phyloP scores from a whole-genome alignment of 306 rosid species.

The Quercus engelmannii region DNA sequence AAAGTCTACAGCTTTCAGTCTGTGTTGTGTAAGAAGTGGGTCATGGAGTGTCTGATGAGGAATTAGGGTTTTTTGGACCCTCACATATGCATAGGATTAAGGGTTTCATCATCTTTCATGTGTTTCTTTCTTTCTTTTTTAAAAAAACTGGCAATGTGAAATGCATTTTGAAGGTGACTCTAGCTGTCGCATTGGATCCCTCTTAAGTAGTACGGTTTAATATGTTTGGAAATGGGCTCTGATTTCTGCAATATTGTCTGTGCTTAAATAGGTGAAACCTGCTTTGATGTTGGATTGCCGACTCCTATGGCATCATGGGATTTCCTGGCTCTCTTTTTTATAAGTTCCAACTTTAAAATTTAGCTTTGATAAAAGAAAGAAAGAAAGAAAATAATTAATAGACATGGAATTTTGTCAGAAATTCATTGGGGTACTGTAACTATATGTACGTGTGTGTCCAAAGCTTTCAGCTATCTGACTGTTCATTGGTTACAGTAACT shows the following conservation, averaged over 20 bases:
- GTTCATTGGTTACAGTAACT: no score
- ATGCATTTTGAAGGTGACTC: background rate
- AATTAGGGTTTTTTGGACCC: conserved; percentile 36
- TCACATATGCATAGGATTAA: conserved; percentile 16
- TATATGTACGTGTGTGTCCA: no score
- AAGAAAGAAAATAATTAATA: no score
- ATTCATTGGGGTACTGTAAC: no score
- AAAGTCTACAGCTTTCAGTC: conserved; percentile 33
- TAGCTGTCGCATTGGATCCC: conserved; percentile 38
- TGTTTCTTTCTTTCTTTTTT: background rate
- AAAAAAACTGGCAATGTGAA: background rate
- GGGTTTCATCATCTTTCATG: background rate
- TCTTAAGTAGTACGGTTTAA: background rate
- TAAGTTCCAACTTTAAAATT: no score
- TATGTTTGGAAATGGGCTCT: conserved; percentile 3
- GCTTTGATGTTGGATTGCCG: conserved; percentile 6
- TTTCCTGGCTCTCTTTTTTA: background rate
- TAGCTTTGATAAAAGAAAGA: no score
- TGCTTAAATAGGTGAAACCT: conserved; percentile 17
- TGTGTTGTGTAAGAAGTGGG: conserved; percentile 34
- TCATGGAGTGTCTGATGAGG: conserved; percentile 17
- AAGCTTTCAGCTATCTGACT: no score
- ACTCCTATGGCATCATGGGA: background rate
- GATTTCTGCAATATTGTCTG: conserved; percentile 15
- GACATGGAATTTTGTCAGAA: no score